phyloP scores from a whole-genome alignment of 495 filamentous ascomycete genomes.

The Tuber borchii region DNA sequence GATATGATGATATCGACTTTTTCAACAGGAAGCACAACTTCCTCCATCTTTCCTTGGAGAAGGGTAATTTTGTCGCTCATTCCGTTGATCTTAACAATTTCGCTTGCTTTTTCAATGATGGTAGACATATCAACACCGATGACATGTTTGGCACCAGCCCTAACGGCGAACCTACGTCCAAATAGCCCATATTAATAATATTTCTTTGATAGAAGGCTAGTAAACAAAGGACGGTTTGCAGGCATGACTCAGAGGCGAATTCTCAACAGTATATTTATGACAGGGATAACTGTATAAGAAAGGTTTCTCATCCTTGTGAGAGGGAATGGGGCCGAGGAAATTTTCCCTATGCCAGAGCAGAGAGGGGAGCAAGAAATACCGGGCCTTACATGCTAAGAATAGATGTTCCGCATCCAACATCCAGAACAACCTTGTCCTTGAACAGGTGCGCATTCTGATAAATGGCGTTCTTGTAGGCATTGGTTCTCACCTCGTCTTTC shows the following conservation, averaged over 20 bases:
- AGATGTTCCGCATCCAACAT: constrained; percentile 93
- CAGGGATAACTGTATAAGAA: constrained; percentile 42
- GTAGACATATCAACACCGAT: constrained; percentile 96
- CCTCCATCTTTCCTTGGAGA: constrained; percentile 93
- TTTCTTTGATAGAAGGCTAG: neutral
- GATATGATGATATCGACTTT: constrained; percentile 98
- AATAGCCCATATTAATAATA: constrained; percentile 19
- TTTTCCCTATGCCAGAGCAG: constrained; percentile 2
- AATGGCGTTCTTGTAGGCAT: constrained; percentile 92
- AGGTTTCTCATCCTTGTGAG: constrained; percentile 29
- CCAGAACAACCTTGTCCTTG: constrained; percentile 93
- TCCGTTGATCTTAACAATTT: constrained; percentile 82
- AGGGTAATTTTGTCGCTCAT: constrained; percentile 80
- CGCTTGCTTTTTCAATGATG: constrained; percentile 88
- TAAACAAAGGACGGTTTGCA: neutral
- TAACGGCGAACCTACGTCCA: constrained; percentile 77
- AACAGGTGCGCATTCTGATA: constrained; percentile 93
- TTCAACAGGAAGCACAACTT: constrained; percentile 75
- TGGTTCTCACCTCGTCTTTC: constrained; percentile 88
- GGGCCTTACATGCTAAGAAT: constrained; percentile 71
- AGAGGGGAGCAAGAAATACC: constrained; percentile 17
- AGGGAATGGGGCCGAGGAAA: neutral
- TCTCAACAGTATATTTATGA: constrained; percentile 38
- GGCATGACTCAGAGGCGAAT: constrained; percentile 35
- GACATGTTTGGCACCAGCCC: constrained; percentile 86